Conservation (phyloP, 805 yeast species). For the Sugiyamaella chiloensis region DNA sequence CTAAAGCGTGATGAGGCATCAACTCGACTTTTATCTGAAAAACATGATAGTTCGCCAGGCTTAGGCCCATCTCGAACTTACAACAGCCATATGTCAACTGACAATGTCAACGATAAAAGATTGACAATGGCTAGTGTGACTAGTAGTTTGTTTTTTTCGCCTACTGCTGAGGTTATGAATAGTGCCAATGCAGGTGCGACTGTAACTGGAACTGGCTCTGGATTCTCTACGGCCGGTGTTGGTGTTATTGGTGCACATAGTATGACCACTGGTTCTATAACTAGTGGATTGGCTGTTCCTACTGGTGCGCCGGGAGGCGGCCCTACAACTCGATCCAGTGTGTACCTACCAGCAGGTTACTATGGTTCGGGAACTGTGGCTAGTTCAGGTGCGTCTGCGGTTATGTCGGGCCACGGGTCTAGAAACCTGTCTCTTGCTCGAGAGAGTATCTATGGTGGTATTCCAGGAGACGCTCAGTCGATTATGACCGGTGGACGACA, state of each 20-base stretch:
- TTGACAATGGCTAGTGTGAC: slow-evolving; percentile 15
- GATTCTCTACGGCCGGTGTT: background rate
- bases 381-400: slow-evolving; percentile 9
- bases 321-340: slow-evolving; percentile 19
- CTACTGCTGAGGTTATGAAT: slow-evolving; percentile 70
- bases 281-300: slow-evolving; percentile 5
- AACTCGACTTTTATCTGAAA: slow-evolving; percentile 6
- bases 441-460: slow-evolving; percentile 15
- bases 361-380: slow-evolving; percentile 23
- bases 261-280: slow-evolving; percentile 5
- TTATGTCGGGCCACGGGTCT: slow-evolving; percentile 18
- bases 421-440: slow-evolving; percentile 22
- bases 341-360: slow-evolving; percentile 30
- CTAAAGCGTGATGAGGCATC: slow-evolving; percentile 45
- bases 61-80: slow-evolving; percentile 15
- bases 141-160: slow-evolving; percentile 60
- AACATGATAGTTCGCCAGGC: background rate
- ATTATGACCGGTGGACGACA: slow-evolving; percentile 5
- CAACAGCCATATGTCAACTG: slow-evolving; percentile 14
- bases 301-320: background rate
- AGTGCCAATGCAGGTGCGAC: slow-evolving; percentile 31
- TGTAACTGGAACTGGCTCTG: slow-evolving; percentile 10
- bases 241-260: background rate
- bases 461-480: slow-evolving; percentile 9
- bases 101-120: slow-evolving; percentile 9